Evolutionary conservation across 2,329 filamentous ascomycete genomes (phyloP), one percentile per base, ranked within the genome.

Genomic region (Botryotinia globosa): DNA sequence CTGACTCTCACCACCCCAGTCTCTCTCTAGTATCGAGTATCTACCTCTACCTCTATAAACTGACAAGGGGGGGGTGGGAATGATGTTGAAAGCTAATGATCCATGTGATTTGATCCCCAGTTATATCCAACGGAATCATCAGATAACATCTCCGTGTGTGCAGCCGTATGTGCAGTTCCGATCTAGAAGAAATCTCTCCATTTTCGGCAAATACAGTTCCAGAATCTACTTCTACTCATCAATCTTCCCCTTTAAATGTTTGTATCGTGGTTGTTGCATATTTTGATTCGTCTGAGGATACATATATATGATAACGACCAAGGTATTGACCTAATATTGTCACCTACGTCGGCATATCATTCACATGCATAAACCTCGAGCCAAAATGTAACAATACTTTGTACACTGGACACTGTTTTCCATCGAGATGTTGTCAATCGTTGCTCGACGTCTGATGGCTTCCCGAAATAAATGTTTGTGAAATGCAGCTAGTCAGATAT

Each of bases 381-480:
- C 39, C 39, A 12, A 45, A 45, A 8, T 64, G 45, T 39, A 66
- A 54, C 32, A 14, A n/a, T n/a, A n/a, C n/a, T n/a, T n/a, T n/a
- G 39, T 29, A 48, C 9, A 54, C 29, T 51, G 29, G 44, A 37
- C 29, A 29, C 39, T 39, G 37, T 12, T 54, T 42, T 25, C 48
- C 16, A 56, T 42, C 45, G 65, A 32, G 34, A 67, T 67, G 48
- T 56, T 66, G 48, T 56, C 65, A 56, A 42, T 56, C 34, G 65
- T 67, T 56, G 48, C 65, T 67, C 62, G 69, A 67, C 69, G 68
- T 67, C 66, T 63, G 54, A 29, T 67, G 37, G 37, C 45, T 44
- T 72, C 69, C 69, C 69, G 61, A 67, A 72, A 72, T 72, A 71
- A 58, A 59, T 58, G 32, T 48, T 22, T 10, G 69, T 56, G 22